These are phyloP conservation scores for Sphagnum fallax DNA, from an alignment of 228 moss, liverwort and hornwort species.

Conservation along the genomic window DNA sequence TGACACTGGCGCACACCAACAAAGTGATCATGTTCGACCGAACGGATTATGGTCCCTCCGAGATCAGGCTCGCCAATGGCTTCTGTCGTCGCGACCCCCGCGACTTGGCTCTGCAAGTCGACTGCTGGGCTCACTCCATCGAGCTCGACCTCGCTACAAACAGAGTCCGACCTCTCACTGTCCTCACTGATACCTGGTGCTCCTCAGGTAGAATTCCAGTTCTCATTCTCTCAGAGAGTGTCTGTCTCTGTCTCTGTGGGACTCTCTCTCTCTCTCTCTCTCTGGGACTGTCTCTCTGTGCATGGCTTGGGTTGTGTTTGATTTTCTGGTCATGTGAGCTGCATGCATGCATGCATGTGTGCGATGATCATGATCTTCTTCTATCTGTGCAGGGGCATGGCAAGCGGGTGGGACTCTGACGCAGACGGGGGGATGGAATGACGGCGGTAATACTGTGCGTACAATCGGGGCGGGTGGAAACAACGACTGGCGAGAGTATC, in stretches of 20 bases:
- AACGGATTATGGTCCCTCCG: constrained; percentile 53
- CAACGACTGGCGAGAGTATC: constrained; percentile 39
- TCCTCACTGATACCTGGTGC: constrained; percentile 63
- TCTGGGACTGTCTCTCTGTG: too few relatives aligned
- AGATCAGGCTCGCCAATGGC: constrained; percentile 40
- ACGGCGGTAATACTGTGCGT: constrained; percentile 30
- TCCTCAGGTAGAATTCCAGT: constrained; percentile 22
- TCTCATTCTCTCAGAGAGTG: too few relatives aligned
- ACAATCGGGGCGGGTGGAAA: constrained; percentile 20
- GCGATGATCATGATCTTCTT: too few relatives aligned
- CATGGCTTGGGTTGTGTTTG: too few relatives aligned
- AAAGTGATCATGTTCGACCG: constrained; percentile 58
- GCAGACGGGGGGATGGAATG: constrained; percentile 67
- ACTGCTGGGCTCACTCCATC: constrained; percentile 67
- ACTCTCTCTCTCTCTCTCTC: too few relatives aligned
- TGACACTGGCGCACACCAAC: constrained; percentile 51
- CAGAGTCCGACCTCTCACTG: constrained; percentile 29
- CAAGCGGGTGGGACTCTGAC: constrained; percentile 37
- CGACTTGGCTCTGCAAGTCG: constrained; percentile 44
- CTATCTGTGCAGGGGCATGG: constrained; percentile 6
- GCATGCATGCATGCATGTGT: too few relatives aligned
- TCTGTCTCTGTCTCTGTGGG: too few relatives aligned
- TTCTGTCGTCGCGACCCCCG: constrained; percentile 30
- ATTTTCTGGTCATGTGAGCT: too few relatives aligned
- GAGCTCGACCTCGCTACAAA: constrained; percentile 23